Percentiles rank a stretch among this genome's conserved stretches.
Conservation (phyloP, 1,284 basidiomycete genomes). For the Amylostereum areolatum region DNA sequence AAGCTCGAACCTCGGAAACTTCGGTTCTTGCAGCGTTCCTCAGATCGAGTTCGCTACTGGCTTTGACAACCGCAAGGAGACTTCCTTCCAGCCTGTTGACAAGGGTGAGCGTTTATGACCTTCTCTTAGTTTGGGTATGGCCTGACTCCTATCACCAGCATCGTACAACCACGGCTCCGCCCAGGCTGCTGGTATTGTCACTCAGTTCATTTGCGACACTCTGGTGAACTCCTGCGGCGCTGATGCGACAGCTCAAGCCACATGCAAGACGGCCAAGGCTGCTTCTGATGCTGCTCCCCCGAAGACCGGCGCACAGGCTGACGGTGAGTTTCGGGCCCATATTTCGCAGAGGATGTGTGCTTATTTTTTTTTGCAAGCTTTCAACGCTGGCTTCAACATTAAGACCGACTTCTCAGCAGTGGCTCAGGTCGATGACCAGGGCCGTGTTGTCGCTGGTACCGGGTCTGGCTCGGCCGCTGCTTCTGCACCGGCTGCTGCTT, state of each 20-base stretch:
- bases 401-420: slow-evolving; percentile 15
- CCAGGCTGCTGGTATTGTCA: slow-evolving; percentile 47
- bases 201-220: slow-evolving; percentile 47
- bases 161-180: slow-evolving; percentile 48
- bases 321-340: slow-evolving; percentile 16
- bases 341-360: not conserved
- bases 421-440: slow-evolving; percentile 5
- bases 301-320: slow-evolving; percentile 47
- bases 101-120: slow-evolving; percentile 23
- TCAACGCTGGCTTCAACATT: slow-evolving; percentile 43
- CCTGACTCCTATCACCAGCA: slow-evolving; percentile 17
- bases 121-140: slow-evolving; percentile 4
- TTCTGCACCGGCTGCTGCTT: slow-evolving; percentile 5
- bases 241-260: slow-evolving; percentile 44
- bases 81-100: slow-evolving; percentile 44
- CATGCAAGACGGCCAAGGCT: slow-evolving; percentile 35
- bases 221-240: slow-evolving; percentile 46
- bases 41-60: slow-evolving; percentile 56
- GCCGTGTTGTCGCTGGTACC: slow-evolving; percentile 1
- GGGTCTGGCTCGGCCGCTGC: not conserved
- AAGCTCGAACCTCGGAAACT: slow-evolving; percentile 34
- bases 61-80: slow-evolving; percentile 54
- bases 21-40: slow-evolving; percentile 52
- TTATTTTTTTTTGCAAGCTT: slow-evolving; percentile 18
- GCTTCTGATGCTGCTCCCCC: slow-evolving; percentile 36